Base-by-base conservation (phyloP, 768 basidiomycete genomes). In the Termitomyces sp. region DNA sequence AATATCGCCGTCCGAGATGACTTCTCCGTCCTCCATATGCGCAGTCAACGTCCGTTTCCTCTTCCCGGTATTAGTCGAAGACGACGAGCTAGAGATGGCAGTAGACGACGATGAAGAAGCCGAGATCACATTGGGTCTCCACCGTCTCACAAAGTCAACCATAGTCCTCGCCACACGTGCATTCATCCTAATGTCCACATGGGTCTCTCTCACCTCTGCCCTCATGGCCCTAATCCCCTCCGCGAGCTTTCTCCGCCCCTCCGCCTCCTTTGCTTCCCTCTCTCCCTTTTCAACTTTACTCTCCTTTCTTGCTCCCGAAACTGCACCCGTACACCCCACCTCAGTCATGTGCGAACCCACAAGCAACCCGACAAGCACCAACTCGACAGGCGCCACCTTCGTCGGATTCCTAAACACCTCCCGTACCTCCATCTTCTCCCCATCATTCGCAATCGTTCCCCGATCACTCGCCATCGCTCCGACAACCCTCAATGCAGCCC, bases 111-210 rank as follows among this genome's bases (percentile, higher is more conserved):
- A 28, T 6, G 53, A 53, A 7, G 52, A 38, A 6, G 26, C 18
- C 22, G 12, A 9, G 18, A 18, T 3, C 6, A 0, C 18, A 10
- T 10, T 3, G 1, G 61, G 62, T 5, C 12, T 55, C 60, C 54
- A 67, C 54, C 0, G 70, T 47, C 67, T 66, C 53, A 90, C 74
- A 61, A 82, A 87, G 9, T 76, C 74, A 8, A 82, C 65, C 71
- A 90, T 70, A 6, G 78, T 76, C 70, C 77, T 83, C 62, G 77
- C 66, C 20, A 88, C 83, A 7, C 80, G 74, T 2, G 64, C 61
- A 59, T 92, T 92, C 74, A 82, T 76, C 55, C 88, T 77, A 32
- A 92, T 80, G 68, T 92, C 90, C 22, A 75, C 68, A 63, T 90
- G 85, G 33, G 68, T 68, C 38, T 62, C 58, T 30, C 90, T 70